Evolutionary conservation across 2,329 filamentous ascomycete species (phyloP).

Genomic region (Aaosphaeria arxii): DNA sequence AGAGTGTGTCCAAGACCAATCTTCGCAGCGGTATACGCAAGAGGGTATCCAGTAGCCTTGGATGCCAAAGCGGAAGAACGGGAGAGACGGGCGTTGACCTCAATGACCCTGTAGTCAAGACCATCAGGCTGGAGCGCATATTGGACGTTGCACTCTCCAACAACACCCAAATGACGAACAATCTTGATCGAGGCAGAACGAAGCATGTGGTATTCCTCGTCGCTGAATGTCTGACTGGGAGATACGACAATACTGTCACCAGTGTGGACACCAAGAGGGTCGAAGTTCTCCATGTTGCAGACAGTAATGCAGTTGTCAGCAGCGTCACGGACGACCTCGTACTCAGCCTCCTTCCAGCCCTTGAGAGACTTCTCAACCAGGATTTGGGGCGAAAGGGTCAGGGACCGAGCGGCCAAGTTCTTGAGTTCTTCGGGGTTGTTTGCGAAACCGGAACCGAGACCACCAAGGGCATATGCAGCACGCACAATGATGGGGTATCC

Average conservation of each 20-base stretch:
- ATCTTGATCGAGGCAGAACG: conserved; percentile 97
- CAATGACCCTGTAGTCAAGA: conserved; percentile 96
- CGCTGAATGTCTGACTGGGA: conserved; percentile 91
- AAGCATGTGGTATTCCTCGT: conserved; percentile 99
- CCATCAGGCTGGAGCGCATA: conserved; percentile 96
- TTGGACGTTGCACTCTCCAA: conserved; percentile 98
- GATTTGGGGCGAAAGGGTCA: conserved; percentile 93
- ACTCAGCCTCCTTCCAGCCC: conserved; percentile 99
- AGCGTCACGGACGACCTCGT: conserved; percentile 95
- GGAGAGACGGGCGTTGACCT: conserved; percentile 97
- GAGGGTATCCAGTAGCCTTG: conserved; percentile 95
- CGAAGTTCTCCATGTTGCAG: conserved; percentile 99
- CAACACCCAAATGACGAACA: conserved; percentile 91
- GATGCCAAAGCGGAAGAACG: conserved; percentile 95
- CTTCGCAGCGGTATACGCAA: conserved; percentile 97
- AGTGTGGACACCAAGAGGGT: conserved; percentile 94
- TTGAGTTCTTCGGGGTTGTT: conserved; percentile 90
- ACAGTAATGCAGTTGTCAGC: conserved; percentile 99
- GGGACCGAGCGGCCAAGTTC: conserved; percentile 86
- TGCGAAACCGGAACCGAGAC: conserved; percentile 93
- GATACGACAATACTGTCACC: conserved; percentile 98
- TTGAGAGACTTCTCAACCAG: conserved; percentile 97
- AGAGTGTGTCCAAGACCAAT: conserved; percentile 95
- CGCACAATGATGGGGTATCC: conserved; percentile 98
- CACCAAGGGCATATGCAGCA: conserved; percentile 93